A percentile compares a stretch with the other conserved stretches of the same genome.
Conservation (phyloP, 2,329 filamentous ascomycete genomes). For the Colletotrichum sp. region DNA sequence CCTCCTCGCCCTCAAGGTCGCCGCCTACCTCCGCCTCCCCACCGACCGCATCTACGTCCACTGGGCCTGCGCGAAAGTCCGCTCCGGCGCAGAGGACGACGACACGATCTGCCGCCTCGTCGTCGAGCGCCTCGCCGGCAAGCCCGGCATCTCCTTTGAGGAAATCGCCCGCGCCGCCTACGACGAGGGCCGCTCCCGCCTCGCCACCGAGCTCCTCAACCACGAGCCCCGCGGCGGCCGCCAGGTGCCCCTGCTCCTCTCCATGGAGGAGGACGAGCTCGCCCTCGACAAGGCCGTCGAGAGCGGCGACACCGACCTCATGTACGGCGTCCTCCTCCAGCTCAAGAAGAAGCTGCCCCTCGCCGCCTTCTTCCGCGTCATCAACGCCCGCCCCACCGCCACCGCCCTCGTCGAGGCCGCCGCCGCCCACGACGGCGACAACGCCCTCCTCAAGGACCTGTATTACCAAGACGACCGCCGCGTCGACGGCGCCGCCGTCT, state of each 20-base stretch:
- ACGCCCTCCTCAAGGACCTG: constrained; percentile 87
- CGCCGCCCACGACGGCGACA: constrained; percentile 72
- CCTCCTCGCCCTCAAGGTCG: constrained; percentile 85
- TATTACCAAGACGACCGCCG: constrained; percentile 97
- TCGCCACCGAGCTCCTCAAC: constrained; percentile 90
- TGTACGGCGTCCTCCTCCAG: constrained; percentile 87
- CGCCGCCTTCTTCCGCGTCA: constrained; percentile 88
- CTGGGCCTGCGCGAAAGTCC: constrained; percentile 95
- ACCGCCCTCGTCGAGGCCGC: constrained; percentile 89
- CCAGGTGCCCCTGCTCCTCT: constrained; percentile 90
- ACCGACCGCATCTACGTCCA: constrained; percentile 93
- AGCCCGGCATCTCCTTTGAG: constrained; percentile 94
- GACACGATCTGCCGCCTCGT: constrained; percentile 86
- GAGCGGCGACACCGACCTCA: constrained; percentile 90
- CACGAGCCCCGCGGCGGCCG: constrained; percentile 94
- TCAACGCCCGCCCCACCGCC: constrained; percentile 84
- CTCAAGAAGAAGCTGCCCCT: constrained; percentile 90
- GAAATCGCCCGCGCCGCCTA: constrained; percentile 92
- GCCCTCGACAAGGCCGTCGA: constrained; percentile 97
- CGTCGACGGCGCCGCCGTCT: too few relatives aligned
- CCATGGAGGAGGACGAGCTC: constrained; percentile 94
- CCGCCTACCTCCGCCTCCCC: constrained; percentile 83
- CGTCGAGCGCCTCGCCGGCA: constrained; percentile 84
- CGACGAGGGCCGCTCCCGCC: constrained; percentile 86
- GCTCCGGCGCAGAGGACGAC: constrained; percentile 82